A percentile compares a stretch with the other conserved stretches of the same genome.
phyloP scores from a whole-genome alignment of 441 rosid genomes.

The Bruguiera hainesii region DNA sequence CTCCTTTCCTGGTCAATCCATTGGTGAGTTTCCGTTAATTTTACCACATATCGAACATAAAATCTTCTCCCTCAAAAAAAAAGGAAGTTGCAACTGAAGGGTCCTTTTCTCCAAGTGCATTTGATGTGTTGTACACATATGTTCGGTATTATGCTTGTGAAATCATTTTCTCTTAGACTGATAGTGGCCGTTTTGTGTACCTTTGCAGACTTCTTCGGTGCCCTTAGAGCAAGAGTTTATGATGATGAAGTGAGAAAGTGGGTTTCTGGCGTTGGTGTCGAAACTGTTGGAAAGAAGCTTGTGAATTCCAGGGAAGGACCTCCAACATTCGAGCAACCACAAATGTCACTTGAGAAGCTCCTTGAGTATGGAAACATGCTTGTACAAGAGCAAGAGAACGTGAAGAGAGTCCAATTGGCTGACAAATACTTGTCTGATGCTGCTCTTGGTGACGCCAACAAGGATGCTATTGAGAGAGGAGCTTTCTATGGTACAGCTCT shows the following conservation, averaged over 20 bases:
- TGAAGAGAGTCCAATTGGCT: conserved; percentile 97
- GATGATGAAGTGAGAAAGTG: conserved; percentile 98
- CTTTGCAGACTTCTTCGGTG: conserved; percentile 83
- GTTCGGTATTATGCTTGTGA: too few relatives aligned
- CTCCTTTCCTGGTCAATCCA: conserved; percentile 95
- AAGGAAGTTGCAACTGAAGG: too few relatives aligned
- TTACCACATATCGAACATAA: too few relatives aligned
- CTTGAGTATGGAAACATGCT: conserved; percentile 86
- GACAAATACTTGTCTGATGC: conserved; percentile 82
- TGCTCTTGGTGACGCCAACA: conserved; percentile 87
- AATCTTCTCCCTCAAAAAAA: too few relatives aligned
- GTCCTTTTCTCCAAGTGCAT: too few relatives aligned
- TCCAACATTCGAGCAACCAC: conserved; percentile 75
- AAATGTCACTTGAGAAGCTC: conserved; percentile 75
- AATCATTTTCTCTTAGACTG: background rate
- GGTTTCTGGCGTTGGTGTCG: conserved; percentile 58
- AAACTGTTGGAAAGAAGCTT: conserved; percentile 63
- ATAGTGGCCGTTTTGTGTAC: background rate
- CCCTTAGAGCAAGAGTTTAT: conserved; percentile 92
- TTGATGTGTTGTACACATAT: too few relatives aligned
- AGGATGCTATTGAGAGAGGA: conserved; percentile 64
- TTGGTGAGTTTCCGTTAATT: conserved; percentile 40
- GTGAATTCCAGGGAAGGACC: conserved; percentile 90
- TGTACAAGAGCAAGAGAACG: conserved; percentile 89
- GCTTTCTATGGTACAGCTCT: conserved; percentile 63